Evolutionary conservation across 176 grass and related monocot species (phyloP), one percentile per base, ranked within the genome.

Genomic region (Otatea glauca): DNA sequence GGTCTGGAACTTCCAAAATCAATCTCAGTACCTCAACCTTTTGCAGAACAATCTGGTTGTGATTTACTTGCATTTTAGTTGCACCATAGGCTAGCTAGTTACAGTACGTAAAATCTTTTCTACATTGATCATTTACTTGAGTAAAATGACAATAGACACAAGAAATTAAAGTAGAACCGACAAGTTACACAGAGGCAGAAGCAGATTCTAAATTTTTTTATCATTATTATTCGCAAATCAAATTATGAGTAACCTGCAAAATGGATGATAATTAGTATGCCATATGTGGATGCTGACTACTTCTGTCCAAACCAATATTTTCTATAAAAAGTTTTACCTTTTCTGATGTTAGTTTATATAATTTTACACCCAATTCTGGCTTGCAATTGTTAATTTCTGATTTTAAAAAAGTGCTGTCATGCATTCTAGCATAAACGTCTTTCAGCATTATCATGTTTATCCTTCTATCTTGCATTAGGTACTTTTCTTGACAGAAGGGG

Each of bases 401-500:
- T 32, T 48, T 16, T 1, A 38, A 70, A 60, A 34, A 75, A 55
- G 5, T 25, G 18, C 44, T 64, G 47, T 48, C 65, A 49, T 34
- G 25, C 38, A 17, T 54, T 35, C 17, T 54, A 74, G 4, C 74
- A 65, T 12, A 61, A 34, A 44, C 53, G 5, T 58, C 37, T 12
- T 47, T 55, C 38, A 75, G 34, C 37, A 44, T 45, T 47, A 35
- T 13, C 25, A 13, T 48, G 13, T 50, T 21, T 20, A 78, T 50
- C 48, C 8, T 85, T 74, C 2, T 70, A 44, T 71, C 42, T 84
- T 82, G n/a, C 38, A 85, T 85, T 80, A 98, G 96, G 93, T 98
- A 59, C 91, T 93, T 77, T 87, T 95, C 83, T 87, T 95, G 69
- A 93, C 96, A 75, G 91, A 95, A 87, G 93, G 89, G 17, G 91